Percentiles rank a stretch among this genome's conserved stretches.
Conservation (phyloP, 176 grass and related monocot species). For the Dactylis glomerata region DNA sequence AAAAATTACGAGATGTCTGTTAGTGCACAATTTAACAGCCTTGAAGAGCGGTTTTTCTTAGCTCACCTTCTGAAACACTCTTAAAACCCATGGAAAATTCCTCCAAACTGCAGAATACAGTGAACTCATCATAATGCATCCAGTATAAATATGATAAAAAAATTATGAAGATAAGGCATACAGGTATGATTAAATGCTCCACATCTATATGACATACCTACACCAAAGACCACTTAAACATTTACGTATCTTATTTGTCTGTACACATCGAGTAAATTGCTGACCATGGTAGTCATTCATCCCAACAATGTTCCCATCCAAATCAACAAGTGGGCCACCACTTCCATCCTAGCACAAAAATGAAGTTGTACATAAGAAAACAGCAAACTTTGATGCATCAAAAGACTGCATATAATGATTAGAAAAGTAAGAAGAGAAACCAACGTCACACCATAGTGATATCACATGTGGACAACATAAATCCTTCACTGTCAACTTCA, state of each 20-base stretch:
- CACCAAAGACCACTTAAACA: neutral
- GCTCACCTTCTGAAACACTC: neutral
- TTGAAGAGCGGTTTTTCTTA: neutral
- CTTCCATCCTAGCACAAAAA: neutral
- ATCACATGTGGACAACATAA: neutral
- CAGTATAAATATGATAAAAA: neutral
- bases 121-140: neutral
- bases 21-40: neutral
- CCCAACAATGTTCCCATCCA: neutral
- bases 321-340: neutral
- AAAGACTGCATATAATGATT: neutral
- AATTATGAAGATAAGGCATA: neutral
- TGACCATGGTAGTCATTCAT: neutral
- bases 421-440: neutral
- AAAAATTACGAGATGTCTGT: neutral
- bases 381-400: neutral
- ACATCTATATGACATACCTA: neutral
- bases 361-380: neutral
- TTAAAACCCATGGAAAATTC: neutral
- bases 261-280: neutral
- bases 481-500: neutral
- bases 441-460: neutral
- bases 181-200: neutral
- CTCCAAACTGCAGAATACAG: neutral
- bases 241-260: neutral